phyloP scores from a whole-genome alignment of 1,139 yeast genomes.

The Yamadazyma blattariae region DNA sequence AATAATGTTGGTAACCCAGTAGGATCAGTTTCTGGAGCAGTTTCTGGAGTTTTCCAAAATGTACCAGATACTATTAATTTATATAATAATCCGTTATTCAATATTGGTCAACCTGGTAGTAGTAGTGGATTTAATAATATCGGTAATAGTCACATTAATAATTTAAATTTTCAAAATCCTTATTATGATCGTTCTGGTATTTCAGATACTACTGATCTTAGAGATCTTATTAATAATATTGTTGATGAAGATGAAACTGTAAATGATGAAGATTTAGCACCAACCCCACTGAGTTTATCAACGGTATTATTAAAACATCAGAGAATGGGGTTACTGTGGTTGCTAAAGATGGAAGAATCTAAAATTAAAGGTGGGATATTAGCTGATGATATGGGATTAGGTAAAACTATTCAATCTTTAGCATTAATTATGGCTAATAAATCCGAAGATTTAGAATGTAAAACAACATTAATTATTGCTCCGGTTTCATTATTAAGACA shows the following conservation, averaged over 20 bases:
- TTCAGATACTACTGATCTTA: background rate
- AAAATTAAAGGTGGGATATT: slow-evolving; percentile 69
- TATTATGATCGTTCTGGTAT: background rate
- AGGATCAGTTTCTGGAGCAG: too few relatives aligned
- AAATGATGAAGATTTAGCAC: slow-evolving; percentile 40
- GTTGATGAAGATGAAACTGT: slow-evolving; percentile 54
- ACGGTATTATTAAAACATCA: slow-evolving; percentile 79
- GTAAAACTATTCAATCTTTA: slow-evolving; percentile 83
- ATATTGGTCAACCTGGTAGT: background rate
- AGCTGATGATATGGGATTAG: slow-evolving; percentile 95
- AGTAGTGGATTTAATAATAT: too few relatives aligned
- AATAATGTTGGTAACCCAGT: background rate
- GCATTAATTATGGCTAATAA: slow-evolving; percentile 62
- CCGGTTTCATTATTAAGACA: slow-evolving; percentile 83
- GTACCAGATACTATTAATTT: too few relatives aligned
- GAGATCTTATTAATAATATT: slow-evolving; percentile 57
- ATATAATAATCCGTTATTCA: too few relatives aligned
- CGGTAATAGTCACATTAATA: too few relatives aligned
- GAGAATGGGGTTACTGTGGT: slow-evolving; percentile 81
- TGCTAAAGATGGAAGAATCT: slow-evolving; percentile 62
- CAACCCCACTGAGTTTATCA: slow-evolving; percentile 69
- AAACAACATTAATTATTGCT: slow-evolving; percentile 73
- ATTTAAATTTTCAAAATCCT: slow-evolving; percentile 1
- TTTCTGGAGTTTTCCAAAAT: too few relatives aligned
- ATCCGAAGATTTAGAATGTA: slow-evolving; percentile 32